Base-by-base conservation (phyloP, 2,329 filamentous ascomycete genomes). In the Hypoxylon sp. region DNA sequence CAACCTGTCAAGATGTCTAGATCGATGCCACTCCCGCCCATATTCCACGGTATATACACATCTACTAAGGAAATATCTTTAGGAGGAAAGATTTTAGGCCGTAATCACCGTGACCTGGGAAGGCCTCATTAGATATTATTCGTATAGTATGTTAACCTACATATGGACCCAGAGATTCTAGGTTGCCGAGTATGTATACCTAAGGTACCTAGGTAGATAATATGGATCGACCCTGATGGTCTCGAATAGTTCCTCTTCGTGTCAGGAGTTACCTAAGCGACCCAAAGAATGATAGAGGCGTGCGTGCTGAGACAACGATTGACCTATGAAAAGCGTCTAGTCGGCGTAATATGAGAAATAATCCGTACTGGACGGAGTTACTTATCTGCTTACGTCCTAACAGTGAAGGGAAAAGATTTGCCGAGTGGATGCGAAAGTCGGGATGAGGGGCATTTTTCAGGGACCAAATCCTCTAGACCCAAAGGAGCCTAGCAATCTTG, bases 401-500 rank as follows among this genome's bases (percentile, higher is more conserved):
- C 46, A 44, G 26, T 8, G 37, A 29, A 52, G 35, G 29, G 39
- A 44, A 61, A 66, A 68, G 65, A 74, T 74, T 69, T 75, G 74
- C 73, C 73, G 73, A 74, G 58, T 69, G 66, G 66, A 46, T 65
- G 57, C 51, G 69, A 35, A 53, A 63, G 54, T 64, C 64, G 64
- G 61, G 60, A 60, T 72, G 70, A 70, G 71, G 71, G 63, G 69
- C 69, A 72, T 57, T 69, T 67, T 68, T 64, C 67, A 73, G 67
- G 72, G 69, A 69, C 66, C 53, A 63, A 51, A 70, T 66, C 61
- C 63, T 59, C 71, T 74, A 74, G 26, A 26, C 68, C 59, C 3
- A 37, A 70, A 69, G 33, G 11, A 13, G 62, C 11, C 17, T 66
- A 72, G 63, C 52, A 14, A 59, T 24, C 24, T 60, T 60, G 66